A percentile compares a stretch with the other conserved stretches of the same genome.
Evolutionary conservation across 306 rosid species (phyloP).

Genomic region (Cucumis cinereus): DNA sequence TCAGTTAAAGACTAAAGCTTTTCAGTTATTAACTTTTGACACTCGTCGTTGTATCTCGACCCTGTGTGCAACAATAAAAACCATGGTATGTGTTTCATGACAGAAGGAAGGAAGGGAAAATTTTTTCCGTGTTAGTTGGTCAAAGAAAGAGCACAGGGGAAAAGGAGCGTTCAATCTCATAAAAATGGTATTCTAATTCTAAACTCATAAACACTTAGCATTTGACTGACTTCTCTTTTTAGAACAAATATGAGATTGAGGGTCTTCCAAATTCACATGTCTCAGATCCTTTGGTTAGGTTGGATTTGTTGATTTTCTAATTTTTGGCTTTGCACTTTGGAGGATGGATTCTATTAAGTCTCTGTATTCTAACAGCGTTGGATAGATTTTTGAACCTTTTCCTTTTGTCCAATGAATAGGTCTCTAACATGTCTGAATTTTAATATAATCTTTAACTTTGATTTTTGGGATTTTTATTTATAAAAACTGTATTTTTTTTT

Average conservation of each 20-base stretch:
- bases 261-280: background rate
- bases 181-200: background rate
- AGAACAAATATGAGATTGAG: background rate
- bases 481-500: no score
- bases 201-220: background rate
- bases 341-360: no score
- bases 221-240: background rate
- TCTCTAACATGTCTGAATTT: no score
- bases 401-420: no score
- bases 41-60: background rate
- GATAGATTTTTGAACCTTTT: no score
- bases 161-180: background rate
- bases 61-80: background rate
- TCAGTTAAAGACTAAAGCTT: slow-evolving; percentile 25
- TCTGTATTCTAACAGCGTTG: no score
- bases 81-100: background rate
- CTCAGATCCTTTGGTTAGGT: background rate
- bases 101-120: background rate
- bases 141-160: background rate
- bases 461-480: no score
- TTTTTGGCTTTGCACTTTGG: no score
- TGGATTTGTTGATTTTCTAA: no score
- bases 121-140: background rate
- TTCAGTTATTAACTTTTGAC: background rate
- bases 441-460: no score